phyloP scores from a whole-genome alignment of 139 green algal genomes.

The Coelastrella sp. region DNA sequence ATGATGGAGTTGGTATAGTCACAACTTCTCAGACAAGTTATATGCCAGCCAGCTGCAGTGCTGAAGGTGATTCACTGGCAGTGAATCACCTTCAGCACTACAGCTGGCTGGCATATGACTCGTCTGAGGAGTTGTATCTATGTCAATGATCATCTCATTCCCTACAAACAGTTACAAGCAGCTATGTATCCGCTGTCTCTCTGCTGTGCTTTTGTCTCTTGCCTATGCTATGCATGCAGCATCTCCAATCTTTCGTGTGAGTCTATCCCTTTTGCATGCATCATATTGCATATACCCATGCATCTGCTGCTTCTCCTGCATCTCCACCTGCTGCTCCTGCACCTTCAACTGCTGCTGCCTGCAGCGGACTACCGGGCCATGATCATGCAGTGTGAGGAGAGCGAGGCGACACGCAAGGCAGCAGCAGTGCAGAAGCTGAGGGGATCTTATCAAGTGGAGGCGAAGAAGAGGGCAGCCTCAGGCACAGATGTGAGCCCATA shows the following conservation, averaged over 20 bases:
- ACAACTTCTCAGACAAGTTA: too few relatives aligned
- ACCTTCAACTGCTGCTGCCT: background rate
- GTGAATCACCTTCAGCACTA: too few relatives aligned
- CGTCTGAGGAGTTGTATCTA: background rate
- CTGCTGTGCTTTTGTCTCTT: too few relatives aligned
- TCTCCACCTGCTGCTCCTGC: background rate
- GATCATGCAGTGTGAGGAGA: background rate
- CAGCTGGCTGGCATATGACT: background rate
- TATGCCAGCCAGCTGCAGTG: too few relatives aligned
- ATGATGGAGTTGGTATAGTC: too few relatives aligned
- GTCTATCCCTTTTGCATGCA: background rate
- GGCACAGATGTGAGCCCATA: background rate
- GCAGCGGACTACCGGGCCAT: slow-evolving; percentile 42
- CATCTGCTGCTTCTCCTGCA: too few relatives aligned
- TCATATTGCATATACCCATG: background rate
- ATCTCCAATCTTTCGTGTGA: background rate
- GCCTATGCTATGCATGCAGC: background rate
- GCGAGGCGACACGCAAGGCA: background rate
- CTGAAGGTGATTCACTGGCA: too few relatives aligned
- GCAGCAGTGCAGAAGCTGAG: slow-evolving; percentile 11
- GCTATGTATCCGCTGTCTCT: background rate
- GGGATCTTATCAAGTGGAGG: background rate
- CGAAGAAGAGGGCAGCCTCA: background rate
- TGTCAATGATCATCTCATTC: background rate
- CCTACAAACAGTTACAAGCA: background rate